Percentiles rank a stretch among this genome's conserved stretches.
Conservation (phyloP, 768 basidiomycete genomes). For the Suillus discolor region DNA sequence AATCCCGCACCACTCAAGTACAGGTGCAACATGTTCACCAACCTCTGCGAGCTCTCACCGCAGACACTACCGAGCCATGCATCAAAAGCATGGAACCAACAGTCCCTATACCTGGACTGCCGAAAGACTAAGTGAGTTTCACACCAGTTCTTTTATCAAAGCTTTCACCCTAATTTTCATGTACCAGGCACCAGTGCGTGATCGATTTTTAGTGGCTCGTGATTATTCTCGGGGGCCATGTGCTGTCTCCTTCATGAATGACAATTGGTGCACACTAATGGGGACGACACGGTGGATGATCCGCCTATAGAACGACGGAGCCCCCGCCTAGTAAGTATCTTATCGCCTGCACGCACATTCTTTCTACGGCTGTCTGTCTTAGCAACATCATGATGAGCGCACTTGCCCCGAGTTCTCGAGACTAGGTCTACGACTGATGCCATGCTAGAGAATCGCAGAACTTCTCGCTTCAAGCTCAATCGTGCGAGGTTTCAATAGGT, state of each 20-base stretch:
- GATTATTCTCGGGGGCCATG: neutral
- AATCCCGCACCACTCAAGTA: neutral
- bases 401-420: no score
- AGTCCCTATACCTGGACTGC: neutral
- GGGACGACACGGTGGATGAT: neutral
- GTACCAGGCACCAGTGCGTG: neutral
- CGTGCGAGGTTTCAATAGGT: no score
- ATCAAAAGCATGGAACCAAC: neutral
- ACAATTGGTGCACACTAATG: neutral
- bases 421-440: no score
- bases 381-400: neutral
- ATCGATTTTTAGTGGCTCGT: neutral
- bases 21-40: neutral
- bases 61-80: neutral
- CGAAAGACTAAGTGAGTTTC: neutral
- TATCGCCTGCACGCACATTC: neutral
- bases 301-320: no score
- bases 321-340: neutral
- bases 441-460: no score
- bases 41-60: neutral
- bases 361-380: neutral
- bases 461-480: no score
- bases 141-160: neutral
- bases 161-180: neutral
- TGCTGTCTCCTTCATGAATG: neutral